Evolutionary conservation across 2,329 filamentous ascomycete species (phyloP).

Genomic region (Xylaria hypoxylon): DNA sequence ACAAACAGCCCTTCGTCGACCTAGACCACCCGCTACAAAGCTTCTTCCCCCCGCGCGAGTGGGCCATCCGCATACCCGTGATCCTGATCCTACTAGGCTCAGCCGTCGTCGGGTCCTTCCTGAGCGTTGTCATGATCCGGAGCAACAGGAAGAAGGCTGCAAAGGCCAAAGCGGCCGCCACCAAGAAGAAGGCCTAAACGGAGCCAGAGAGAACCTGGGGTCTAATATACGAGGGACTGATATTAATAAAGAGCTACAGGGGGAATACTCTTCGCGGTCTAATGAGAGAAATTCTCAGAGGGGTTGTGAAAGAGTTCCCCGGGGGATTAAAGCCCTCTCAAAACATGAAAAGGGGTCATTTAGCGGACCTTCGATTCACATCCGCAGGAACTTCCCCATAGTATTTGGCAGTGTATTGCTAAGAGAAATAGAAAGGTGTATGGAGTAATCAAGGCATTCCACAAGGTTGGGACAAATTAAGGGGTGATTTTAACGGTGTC

Average conservation of each 20-base stretch:
- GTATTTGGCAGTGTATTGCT: neutral
- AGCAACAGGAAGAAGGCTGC: slow-evolving; percentile 98
- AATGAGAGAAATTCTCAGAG: neutral
- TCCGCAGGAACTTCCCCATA: neutral
- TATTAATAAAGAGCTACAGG: slow-evolving; percentile 1
- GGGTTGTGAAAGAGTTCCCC: neutral
- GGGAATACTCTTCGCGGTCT: neutral
- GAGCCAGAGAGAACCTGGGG: neutral
- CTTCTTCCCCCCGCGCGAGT: slow-evolving; percentile 96
- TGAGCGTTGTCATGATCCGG: slow-evolving; percentile 97
- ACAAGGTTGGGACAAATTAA: slow-evolving; percentile 4
- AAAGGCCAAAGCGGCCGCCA: slow-evolving; percentile 83
- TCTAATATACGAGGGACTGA: slow-evolving; percentile 3
- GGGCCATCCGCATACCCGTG: slow-evolving; percentile 98
- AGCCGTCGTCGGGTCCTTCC: slow-evolving; percentile 94
- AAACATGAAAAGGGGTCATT: slow-evolving; percentile 15
- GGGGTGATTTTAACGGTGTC: slow-evolving; percentile 23
- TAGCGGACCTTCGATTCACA: neutral
- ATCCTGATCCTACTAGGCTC: slow-evolving; percentile 93
- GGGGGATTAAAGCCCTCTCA: neutral
- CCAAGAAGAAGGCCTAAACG: slow-evolving; percentile 83
- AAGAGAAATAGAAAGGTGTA: neutral
- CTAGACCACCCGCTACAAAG: slow-evolving; percentile 91
- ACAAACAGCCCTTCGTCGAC: slow-evolving; percentile 90
- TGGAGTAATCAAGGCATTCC: neutral